Evolutionary conservation across 352 stramenopile genomes (phyloP), one percentile per base, ranked within the genome.

Genomic region (Phytophthora nicotianae): DNA sequence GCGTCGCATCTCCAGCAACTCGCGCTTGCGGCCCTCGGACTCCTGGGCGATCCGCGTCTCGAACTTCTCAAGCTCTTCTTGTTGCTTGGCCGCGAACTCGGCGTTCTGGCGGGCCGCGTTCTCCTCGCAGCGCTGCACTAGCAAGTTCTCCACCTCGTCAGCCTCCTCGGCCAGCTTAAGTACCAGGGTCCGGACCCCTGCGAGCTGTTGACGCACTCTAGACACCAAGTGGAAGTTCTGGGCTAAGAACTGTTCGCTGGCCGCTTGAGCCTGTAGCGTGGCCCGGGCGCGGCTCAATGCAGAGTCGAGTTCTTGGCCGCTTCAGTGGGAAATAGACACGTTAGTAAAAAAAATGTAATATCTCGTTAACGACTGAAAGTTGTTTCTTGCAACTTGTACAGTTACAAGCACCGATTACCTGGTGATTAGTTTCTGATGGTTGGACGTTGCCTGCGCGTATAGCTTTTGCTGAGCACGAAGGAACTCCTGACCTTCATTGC

Each of bases 51-150:
- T 90, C 1, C 55, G 65, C 16, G 68, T 38, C 45, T 95, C 87
- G 27, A 92, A 94, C 0, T 63, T 66, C 53, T 95, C 87, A 1
- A 95, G 68, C 41, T 93, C 84, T 27, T 88, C 62, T 63, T 95
- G 82, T 65, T 93, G 68, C 5, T 77, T 74, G 16, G 65, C 58
- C 0, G 84, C 86, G 27, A 93, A 93, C 43, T 66, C 69, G 2
- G 86, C 86, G 50, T 95, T 95, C 63, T 93, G 78, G 1, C 65
- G 56, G 7, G 85, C 84, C 63, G 88, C 81, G 32, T 75, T 77
- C 67, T 95, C 86, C 57, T 95, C 86, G 2, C 76, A 89, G 58
- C 78, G 75, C 17, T 81, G 81, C 48, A 86, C 69, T 5, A 95
- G 62, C 24, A 88, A 58, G 21, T 86, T 78, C 56, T 95, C 86